A percentile compares a stretch with the other conserved stretches of the same genome.
phyloP scores from a whole-genome alignment of 129 eudicot species.

The Centrapalus pauciflorus region DNA sequence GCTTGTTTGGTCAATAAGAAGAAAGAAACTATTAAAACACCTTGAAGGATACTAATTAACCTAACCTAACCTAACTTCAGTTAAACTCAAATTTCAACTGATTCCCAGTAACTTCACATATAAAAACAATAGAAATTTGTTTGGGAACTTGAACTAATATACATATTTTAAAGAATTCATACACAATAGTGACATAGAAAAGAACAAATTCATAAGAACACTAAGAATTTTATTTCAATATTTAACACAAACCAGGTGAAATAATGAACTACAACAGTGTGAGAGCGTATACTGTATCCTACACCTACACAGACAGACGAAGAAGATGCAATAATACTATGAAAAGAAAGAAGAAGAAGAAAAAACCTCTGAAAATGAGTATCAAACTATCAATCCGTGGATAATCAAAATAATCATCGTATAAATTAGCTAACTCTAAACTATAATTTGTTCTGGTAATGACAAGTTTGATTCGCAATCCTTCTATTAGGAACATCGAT shows the following conservation, averaged over 20 bases:
- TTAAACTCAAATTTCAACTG: too few species aligned
- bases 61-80: too few species aligned
- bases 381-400: too few species aligned
- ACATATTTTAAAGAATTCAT: background rate
- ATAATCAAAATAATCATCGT: constrained; percentile 1
- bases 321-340: background rate
- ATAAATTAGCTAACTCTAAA: background rate
- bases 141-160: background rate
- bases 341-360: background rate
- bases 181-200: too few species aligned
- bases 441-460: constrained; percentile 47
- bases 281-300: background rate
- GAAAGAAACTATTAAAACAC: too few species aligned
- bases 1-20: background rate
- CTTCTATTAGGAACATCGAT: constrained; percentile 24
- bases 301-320: background rate
- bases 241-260: background rate
- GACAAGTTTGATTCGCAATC: constrained; percentile 44
- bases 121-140: background rate
- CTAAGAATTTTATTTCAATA: background rate
- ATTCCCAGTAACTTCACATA: background rate
- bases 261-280: background rate
- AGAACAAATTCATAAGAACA: too few species aligned
- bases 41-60: too few species aligned
- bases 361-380: background rate